Base-by-base conservation (phyloP, 2,329 filamentous ascomycete genomes). In the Claviceps capensis region DNA sequence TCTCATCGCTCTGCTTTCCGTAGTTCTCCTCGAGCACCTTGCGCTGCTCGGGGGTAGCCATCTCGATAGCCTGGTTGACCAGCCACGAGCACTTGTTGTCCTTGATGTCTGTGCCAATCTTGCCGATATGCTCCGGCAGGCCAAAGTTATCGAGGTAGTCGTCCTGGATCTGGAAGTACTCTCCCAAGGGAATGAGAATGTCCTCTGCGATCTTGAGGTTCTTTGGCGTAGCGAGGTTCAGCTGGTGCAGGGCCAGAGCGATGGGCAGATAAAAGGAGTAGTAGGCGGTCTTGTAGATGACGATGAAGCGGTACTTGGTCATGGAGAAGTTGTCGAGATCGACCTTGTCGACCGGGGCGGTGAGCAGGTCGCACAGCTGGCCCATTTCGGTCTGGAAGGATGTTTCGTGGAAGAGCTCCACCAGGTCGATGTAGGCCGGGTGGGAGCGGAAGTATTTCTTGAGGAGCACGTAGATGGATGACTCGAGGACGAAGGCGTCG, bases 11-110 rank as follows among this genome's bases (percentile, higher is more conserved):
- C 78, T 97, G 98, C 66, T 82, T 82, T 60, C 93, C 93, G 69
- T 98, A 98, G 75, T 95, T 91, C 53, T 88, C 81, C 65, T 96
- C 88, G 49, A 98, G 82, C 41, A 94, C 70, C 71, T 86, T 78
- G 65, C 89, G 83, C 78, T 98, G 93, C 67, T 91, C 88, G 1
- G 88, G 82, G 2, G 79, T 90, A 58, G 81, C 86, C 56, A 85
- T 78, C 67, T 82, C 78, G 54, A 98, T 77, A 47, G 93, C 93
- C 72, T 95, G 85, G 78, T 98, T 98, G 70, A 98, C 80, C 54
- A 98, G 75, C 93, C 93, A 98, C 43, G 88, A 94, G 78, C 93
- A 98, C 79, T 98, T 98, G 81, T 98, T 98, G 74, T 98, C 93
- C 77, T 90, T 84, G 69, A 98, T 98, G 65, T 98, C 93, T 55